phyloP scores from a whole-genome alignment of 2,329 filamentous ascomycete genomes.

The Arthrinium phaeospermum region DNA sequence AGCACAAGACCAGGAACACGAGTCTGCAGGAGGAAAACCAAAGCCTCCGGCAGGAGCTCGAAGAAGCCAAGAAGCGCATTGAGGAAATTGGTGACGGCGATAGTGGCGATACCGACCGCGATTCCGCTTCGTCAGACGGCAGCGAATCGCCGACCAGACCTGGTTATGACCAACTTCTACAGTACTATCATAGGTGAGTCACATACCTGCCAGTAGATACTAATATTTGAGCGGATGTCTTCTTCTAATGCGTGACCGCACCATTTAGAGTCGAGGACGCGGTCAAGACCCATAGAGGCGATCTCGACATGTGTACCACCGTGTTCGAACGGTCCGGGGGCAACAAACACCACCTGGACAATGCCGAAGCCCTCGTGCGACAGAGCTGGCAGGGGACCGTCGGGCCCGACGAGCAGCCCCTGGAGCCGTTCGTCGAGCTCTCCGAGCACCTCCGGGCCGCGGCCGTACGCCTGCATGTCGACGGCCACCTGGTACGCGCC shows the following conservation, averaged over 20 bases:
- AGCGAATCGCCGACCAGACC: neutral
- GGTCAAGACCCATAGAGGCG: neutral
- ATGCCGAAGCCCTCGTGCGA: neutral
- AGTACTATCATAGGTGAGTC: neutral
- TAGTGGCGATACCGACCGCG: neutral
- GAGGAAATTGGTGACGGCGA: neutral
- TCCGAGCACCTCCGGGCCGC: neutral
- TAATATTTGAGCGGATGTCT: too few relatives aligned
- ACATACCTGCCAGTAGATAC: neutral
- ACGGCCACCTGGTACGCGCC: neutral
- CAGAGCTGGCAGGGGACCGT: neutral
- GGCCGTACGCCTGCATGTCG: neutral
- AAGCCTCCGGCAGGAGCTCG: neutral
- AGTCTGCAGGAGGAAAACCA: neutral
- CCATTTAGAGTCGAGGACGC: neutral
- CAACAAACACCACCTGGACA: neutral
- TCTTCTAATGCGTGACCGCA: neutral
- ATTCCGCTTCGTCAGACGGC: neutral
- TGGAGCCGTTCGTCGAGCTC: neutral
- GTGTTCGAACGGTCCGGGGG: neutral
- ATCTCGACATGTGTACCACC: neutral
- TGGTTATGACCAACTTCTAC: neutral
- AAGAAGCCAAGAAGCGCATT: neutral
- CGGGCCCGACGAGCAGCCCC: neutral
- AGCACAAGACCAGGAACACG: neutral